Evolutionary conservation across 768 basidiomycete species (phyloP).

Genomic region (Lactarius indigo): DNA sequence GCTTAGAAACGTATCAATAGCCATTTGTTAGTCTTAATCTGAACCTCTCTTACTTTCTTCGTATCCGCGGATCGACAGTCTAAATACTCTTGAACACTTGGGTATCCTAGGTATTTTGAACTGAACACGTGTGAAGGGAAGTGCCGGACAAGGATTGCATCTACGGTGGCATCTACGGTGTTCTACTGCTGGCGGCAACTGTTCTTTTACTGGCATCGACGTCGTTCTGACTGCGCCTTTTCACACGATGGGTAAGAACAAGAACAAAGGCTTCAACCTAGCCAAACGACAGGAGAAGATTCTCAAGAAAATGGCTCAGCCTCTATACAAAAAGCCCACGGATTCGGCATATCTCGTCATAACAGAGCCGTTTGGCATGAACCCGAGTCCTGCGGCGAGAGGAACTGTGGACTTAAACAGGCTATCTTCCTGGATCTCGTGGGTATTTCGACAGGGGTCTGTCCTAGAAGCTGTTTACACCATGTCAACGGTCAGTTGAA

Average conservation of each 20-base stretch:
- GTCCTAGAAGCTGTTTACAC: conserved; percentile 20
- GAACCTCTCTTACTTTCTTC: background rate
- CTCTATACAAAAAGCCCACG: conserved; percentile 18
- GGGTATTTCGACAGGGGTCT: conserved; percentile 15
- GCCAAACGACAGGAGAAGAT: conserved; percentile 22
- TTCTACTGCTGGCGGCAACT: background rate
- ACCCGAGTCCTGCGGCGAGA: conserved; percentile 8
- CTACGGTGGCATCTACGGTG: too few species aligned
- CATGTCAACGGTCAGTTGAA: conserved; percentile 24
- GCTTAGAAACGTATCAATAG: conserved; percentile 9
- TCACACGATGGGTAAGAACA: conserved; percentile 20
- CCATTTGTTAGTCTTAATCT: background rate
- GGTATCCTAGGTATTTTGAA: background rate
- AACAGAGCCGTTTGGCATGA: conserved; percentile 20
- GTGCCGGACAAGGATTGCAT: background rate
- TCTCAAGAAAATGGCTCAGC: conserved; percentile 22
- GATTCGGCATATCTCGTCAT: conserved; percentile 20
- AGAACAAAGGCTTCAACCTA: conserved; percentile 17
- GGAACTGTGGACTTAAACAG: conserved; percentile 12
- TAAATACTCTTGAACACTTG: background rate
- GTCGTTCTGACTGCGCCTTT: background rate
- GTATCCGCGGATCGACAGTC: background rate
- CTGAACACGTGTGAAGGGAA: background rate
- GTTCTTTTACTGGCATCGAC: background rate
- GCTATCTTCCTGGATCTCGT: conserved; percentile 21